Conservation (phyloP, 1,139 yeast species). For the Sugiyamaella neomexicana region DNA sequence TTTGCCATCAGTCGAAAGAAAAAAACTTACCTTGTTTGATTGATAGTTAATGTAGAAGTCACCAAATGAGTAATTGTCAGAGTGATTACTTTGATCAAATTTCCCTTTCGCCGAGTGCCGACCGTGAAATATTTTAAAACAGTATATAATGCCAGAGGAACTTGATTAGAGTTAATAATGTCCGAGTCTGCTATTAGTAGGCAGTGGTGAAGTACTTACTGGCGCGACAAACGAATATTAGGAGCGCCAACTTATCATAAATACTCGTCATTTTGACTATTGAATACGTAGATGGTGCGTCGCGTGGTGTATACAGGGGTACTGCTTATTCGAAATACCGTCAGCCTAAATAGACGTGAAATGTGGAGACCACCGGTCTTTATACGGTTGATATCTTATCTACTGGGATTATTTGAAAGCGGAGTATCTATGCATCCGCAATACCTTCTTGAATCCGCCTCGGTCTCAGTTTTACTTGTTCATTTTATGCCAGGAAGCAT, state of each 20-base stretch:
- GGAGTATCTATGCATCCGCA: too few relatives aligned
- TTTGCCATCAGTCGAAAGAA: not conserved
- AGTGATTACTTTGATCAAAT: constrained; percentile 15
- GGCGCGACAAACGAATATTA: constrained; percentile 4
- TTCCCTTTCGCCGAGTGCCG: constrained; percentile 18
- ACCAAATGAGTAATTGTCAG: constrained; percentile 14
- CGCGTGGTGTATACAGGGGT: not conserved
- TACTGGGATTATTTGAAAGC: too few relatives aligned
- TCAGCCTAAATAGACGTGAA: too few relatives aligned
- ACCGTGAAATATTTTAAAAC: constrained; percentile 15
- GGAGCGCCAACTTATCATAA: constrained; percentile 5
- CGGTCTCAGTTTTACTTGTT: too few relatives aligned
- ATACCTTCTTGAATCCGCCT: too few relatives aligned
- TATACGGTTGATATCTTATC: too few relatives aligned
- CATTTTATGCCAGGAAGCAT: too few relatives aligned
- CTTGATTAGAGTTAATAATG: not conserved
- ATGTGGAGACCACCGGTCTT: too few relatives aligned
- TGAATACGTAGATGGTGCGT: not conserved
- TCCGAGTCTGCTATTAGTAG: not conserved
- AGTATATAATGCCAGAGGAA: constrained; percentile 10
- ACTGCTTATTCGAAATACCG: not conserved
- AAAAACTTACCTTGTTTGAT: constrained; percentile 18
- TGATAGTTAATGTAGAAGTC: constrained; percentile 8
- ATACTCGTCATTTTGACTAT: not conserved
- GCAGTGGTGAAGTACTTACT: constrained; percentile 5